A percentile compares a stretch with the other conserved stretches of the same genome.
phyloP scores from a whole-genome alignment of 2,329 filamentous ascomycete species.

The Aspergillus texensis region DNA sequence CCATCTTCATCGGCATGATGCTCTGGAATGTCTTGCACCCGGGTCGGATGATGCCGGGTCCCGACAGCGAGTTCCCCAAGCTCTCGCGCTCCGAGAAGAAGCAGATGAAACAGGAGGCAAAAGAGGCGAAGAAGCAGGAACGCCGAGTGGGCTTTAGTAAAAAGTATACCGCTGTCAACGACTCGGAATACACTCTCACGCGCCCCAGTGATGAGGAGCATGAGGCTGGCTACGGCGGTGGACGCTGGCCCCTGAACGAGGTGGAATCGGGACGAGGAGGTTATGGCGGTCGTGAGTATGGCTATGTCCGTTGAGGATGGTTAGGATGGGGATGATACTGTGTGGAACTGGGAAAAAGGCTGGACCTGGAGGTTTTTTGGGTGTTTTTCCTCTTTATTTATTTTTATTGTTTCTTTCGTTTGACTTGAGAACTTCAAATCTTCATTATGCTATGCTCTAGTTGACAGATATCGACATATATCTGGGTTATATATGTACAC shows the following conservation, averaged over 20 bases:
- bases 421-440: too few relatives aligned
- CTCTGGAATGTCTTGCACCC: constrained; percentile 44
- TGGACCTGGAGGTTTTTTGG: not conserved
- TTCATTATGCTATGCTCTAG: not conserved
- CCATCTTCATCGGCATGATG: constrained; percentile 42
- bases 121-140: constrained; percentile 2
- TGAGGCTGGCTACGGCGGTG: not conserved
- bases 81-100: constrained; percentile 12
- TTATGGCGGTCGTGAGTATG: too few relatives aligned
- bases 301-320: not conserved
- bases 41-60: constrained; percentile 34
- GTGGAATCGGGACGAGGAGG: not conserved
- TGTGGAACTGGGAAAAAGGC: not conserved
- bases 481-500: too few relatives aligned
- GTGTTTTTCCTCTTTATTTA: not conserved
- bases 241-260: not conserved
- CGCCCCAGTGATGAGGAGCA: not conserved
- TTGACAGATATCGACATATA: not conserved
- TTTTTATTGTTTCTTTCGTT: not conserved
- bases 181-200: not conserved
- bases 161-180: too few relatives aligned
- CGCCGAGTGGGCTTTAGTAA: not conserved
- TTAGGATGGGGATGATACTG: not conserved
- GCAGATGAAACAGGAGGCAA: constrained; percentile 7
- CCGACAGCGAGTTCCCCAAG: constrained; percentile 18